A percentile compares a stretch with the other conserved stretches of the same genome.
phyloP scores from a whole-genome alignment of 2,329 filamentous ascomycete species.

The Botrytis tulipae region DNA sequence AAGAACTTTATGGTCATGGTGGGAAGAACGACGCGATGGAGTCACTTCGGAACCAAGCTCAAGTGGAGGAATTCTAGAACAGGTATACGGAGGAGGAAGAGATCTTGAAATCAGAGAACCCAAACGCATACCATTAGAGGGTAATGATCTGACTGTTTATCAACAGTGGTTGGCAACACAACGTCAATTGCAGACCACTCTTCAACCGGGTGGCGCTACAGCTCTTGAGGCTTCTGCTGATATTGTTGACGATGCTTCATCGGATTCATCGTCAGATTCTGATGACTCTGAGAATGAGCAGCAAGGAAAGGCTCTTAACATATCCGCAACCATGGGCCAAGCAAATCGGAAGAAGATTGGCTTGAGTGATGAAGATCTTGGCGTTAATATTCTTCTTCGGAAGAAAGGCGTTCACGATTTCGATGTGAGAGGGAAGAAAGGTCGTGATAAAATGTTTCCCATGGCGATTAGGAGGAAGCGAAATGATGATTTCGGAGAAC shows the following conservation, averaged over 20 bases:
- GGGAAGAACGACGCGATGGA: conserved; percentile 65
- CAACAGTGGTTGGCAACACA: conserved; percentile 91
- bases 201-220: conserved; percentile 67
- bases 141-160: conserved; percentile 76
- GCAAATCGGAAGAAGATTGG: conserved; percentile 81
- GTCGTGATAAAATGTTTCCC: conserved; percentile 89
- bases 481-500: conserved; percentile 87
- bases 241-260: conserved; percentile 78
- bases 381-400: conserved; percentile 85
- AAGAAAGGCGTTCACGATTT: conserved; percentile 92
- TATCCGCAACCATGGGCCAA: conserved; percentile 81
- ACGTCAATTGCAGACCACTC: conserved; percentile 78
- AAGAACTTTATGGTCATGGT: conserved; percentile 76
- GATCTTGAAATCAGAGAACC: conserved; percentile 61
- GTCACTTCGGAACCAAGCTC: conserved; percentile 55
- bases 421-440: conserved; percentile 86
- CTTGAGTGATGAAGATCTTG: conserved; percentile 84
- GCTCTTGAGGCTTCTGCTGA: conserved; percentile 69
- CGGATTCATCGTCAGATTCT: conserved; percentile 80
- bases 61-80: conserved; percentile 59
- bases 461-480: conserved; percentile 76
- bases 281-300: conserved; percentile 88
- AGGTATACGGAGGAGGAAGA: conserved; percentile 63
- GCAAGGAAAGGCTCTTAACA: conserved; percentile 87
- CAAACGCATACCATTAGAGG: conserved; percentile 64